These are phyloP conservation scores for Metschnikowia aberdeeniae DNA, from an alignment of 805 yeast genomes.

Conservation along the genomic window DNA sequence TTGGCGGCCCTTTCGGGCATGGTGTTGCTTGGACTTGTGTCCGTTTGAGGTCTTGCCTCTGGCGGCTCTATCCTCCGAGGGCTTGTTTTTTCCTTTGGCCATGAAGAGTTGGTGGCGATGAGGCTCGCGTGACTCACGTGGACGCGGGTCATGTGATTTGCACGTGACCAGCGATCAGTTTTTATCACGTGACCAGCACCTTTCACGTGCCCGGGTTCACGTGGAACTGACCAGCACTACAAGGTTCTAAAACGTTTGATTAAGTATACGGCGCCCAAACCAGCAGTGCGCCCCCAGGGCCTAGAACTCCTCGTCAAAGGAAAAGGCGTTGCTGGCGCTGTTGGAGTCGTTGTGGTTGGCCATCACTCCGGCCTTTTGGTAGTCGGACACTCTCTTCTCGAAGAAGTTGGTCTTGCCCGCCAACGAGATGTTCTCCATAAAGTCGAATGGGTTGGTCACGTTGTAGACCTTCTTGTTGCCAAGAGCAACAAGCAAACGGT, in stretches of 20 bases:
- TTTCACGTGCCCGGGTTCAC: no score
- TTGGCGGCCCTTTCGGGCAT: constrained; percentile 36
- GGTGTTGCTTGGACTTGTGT: constrained; percentile 52
- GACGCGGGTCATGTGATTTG: background rate
- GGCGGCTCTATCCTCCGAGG: constrained; percentile 36
- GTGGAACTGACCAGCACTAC: no score
- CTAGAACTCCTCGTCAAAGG: constrained; percentile 89
- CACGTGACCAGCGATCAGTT: no score
- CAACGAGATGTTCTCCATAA: constrained; percentile 97
- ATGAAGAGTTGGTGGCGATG: constrained; percentile 19
- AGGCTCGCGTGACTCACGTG: background rate
- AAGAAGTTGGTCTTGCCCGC: constrained; percentile 99
- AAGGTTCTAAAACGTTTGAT: background rate
- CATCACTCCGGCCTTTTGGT: constrained; percentile 99
- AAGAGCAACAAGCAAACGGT: constrained; percentile 83
- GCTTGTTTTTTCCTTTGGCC: constrained; percentile 57
- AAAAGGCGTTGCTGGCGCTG: constrained; percentile 54
- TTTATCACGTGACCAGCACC: background rate
- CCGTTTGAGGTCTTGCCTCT: constrained; percentile 48
- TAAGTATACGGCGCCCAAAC: background rate
- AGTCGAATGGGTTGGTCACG: constrained; percentile 91
- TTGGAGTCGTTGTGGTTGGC: constrained; percentile 56
- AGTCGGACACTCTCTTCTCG: constrained; percentile 97
- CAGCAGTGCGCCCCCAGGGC: constrained; percentile 3
- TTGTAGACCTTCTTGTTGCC: constrained; percentile 89